Base-by-base conservation (phyloP, 768 basidiomycete species). In the Podaxis carcinomalis region DNA sequence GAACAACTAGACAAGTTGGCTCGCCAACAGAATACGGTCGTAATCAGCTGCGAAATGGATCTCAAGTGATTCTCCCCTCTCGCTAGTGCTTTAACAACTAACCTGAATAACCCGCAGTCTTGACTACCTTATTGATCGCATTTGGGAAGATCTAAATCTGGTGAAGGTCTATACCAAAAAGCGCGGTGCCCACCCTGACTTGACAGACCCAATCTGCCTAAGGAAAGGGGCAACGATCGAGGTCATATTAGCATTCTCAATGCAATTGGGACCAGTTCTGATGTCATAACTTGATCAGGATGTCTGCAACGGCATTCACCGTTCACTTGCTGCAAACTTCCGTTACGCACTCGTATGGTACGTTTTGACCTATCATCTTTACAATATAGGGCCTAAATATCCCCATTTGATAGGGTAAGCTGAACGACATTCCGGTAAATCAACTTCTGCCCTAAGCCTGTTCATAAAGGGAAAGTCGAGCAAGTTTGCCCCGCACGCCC, bases 121-220 rank as follows among this genome's bases (percentile, higher is more conserved):
- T 57, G 81, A 85, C 68, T 85, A 90, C 68, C 79, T 92, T 39
- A 83, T 91, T 58, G 88, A 89, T 63, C 82, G 85, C 21, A 86
- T 92, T 63, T 92, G 89, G 89, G 88, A 87, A 28, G 84, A 90
- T 61, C 81, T 94, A n/a, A 77, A 81, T 56, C 81, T 93, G 5
- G 89, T 90, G 57, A 95, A 95, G 69, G 86, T 99, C 49, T 99
- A 98, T 74, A 99, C 97, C 2, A 99, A 99, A 76, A 95, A 95
- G 72, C 83, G 97, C 47, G 97, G 96, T n/a, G 91, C 82, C 32
- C 91, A 90, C 65, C 95, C 97, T 2, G 97, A 98, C 72, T 74
- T 99, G 11, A 74, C 80, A 1, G 97, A 99, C 73, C 97, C 97
- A 25, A 86, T 98, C 52, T 93, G 91, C 73, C 73, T 98, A 62